Evolutionary conservation across 352 stramenopile species (phyloP).

Genomic region (Globisporangium perplexum): DNA sequence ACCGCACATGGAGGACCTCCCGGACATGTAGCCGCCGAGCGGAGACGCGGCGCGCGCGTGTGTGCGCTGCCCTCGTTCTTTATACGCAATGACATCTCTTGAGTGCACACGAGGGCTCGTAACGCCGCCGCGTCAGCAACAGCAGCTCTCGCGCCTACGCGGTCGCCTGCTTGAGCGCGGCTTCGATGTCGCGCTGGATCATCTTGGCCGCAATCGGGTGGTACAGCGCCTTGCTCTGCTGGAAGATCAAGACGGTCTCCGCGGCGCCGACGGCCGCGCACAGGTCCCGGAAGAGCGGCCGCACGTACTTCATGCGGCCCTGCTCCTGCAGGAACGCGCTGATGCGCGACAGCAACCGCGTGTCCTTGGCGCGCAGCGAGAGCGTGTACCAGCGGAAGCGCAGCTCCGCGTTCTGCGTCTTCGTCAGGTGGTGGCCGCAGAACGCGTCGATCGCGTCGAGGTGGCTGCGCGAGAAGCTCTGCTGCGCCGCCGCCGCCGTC

Average conservation of each 20-base stretch:
- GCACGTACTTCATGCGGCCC: slow-evolving; percentile 74
- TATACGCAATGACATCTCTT: not conserved
- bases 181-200: slow-evolving; percentile 50
- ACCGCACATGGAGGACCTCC: slow-evolving; percentile 60
- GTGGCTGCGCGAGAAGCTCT: slow-evolving; percentile 20
- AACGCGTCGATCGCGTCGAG: slow-evolving; percentile 61
- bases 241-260: slow-evolving; percentile 28
- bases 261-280: slow-evolving; percentile 26
- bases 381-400: slow-evolving; percentile 70
- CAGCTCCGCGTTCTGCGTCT: slow-evolving; percentile 59
- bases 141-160: not conserved
- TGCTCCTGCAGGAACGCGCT: slow-evolving; percentile 56
- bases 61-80: not conserved
- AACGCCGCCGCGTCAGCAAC: too few relatives aligned
- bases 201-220: slow-evolving; percentile 72
- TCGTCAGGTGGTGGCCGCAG: slow-evolving; percentile 33
- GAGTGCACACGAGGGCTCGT: too few relatives aligned
- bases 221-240: slow-evolving; percentile 52
- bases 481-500: not conserved
- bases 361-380: slow-evolving; percentile 39
- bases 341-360: slow-evolving; percentile 32
- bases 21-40: slow-evolving; percentile 30
- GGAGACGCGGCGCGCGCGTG: too few relatives aligned
- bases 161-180: not conserved
- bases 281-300: slow-evolving; percentile 59